Base-by-base conservation (phyloP, 306 rosid species). In the Abrus pulchellus region DNA sequence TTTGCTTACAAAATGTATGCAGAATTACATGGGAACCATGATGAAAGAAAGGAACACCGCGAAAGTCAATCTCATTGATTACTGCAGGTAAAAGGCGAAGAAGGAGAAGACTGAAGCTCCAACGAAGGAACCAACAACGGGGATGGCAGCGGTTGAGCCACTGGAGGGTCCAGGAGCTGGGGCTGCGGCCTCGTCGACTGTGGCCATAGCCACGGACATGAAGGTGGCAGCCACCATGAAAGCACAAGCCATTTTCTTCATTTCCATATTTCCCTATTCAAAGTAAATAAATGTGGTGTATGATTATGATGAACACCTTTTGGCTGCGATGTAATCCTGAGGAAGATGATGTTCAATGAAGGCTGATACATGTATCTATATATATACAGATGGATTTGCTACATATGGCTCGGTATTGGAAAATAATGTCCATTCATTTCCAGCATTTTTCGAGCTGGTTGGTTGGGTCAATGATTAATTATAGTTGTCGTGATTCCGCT, bases 401-500 rank as follows among this genome's bases (percentile, higher is more conserved):
- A 32, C 34, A 62, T 8, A n/a, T 6, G 30, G 11, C 30, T 45
- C 32, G 34, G 2, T 48, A 48, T 75, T 38, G 64, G 62, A 62
- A 62, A 76, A 36, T 30, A 62, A 36, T 49, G 73, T 65, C 49
- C 74, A 77, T 77, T 67, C 68, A 78, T 53, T 68, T 56, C 68
- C 82, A 54, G 67, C 82, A 43, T 55, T 67, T 64, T 20, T 4
- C 8, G 9, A 54, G 68, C 68, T 78, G 67, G 67, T 43, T 78
- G 59, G 40, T 43, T 68, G 33, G 5, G 1, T 32, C 82, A 54
- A 78, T 78, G 7, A 55, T 77, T 32, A 34, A 40, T 7, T 36
- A 40, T 3, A 76, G 60, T 64, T 70, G 60, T 30, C 57, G 60
- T 30, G 43, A 47, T 28, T 27, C 27, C 2, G 45, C 74, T 6